Percentiles rank a stretch among this genome's conserved stretches.
phyloP scores from a whole-genome alignment of 495 filamentous ascomycete genomes.

The Venustampulla echinocandica region DNA sequence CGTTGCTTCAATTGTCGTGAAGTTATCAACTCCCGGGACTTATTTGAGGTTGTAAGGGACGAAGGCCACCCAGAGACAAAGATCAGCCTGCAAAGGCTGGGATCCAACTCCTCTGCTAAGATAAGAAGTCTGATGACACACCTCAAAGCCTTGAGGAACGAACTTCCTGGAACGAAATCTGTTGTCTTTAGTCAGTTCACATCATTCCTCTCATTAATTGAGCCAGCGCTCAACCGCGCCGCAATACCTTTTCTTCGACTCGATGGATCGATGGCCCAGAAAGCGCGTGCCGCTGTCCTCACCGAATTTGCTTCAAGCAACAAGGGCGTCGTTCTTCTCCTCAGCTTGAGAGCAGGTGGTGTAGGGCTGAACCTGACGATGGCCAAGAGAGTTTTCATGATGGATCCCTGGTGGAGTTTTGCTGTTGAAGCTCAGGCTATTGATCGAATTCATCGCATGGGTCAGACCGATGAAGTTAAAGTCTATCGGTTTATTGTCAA shows the following conservation, averaged over 20 bases:
- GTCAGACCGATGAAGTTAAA: slow-evolving; percentile 76
- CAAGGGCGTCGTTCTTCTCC: slow-evolving; percentile 56
- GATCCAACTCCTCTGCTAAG: slow-evolving; percentile 77
- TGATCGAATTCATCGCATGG: slow-evolving; percentile 98
- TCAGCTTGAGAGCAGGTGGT: slow-evolving; percentile 84
- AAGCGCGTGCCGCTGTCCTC: slow-evolving; percentile 67
- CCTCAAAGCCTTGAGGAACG: slow-evolving; percentile 54
- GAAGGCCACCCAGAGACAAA: slow-evolving; percentile 39
- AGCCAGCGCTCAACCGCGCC: slow-evolving; percentile 59
- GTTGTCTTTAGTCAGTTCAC: slow-evolving; percentile 97
- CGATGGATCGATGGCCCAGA: slow-evolving; percentile 85
- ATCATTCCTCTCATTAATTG: slow-evolving; percentile 86
- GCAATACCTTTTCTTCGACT: slow-evolving; percentile 76
- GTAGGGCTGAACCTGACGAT: slow-evolving; percentile 89
- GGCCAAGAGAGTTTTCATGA: slow-evolving; percentile 87
- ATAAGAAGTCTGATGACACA: slow-evolving; percentile 69
- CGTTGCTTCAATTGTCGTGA: slow-evolving; percentile 86
- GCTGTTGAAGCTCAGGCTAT: slow-evolving; percentile 96
- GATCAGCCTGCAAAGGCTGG: slow-evolving; percentile 74
- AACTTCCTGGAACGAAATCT: slow-evolving; percentile 63
- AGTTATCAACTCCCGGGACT: slow-evolving; percentile 68
- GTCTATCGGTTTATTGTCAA: slow-evolving; percentile 82
- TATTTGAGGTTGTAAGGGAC: slow-evolving; percentile 77
- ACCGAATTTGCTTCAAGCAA: slow-evolving; percentile 52
- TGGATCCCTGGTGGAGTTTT: slow-evolving; percentile 99